These are phyloP conservation scores for Pichia californica DNA, from an alignment of 805 yeast species.

Conservation along the genomic window DNA sequence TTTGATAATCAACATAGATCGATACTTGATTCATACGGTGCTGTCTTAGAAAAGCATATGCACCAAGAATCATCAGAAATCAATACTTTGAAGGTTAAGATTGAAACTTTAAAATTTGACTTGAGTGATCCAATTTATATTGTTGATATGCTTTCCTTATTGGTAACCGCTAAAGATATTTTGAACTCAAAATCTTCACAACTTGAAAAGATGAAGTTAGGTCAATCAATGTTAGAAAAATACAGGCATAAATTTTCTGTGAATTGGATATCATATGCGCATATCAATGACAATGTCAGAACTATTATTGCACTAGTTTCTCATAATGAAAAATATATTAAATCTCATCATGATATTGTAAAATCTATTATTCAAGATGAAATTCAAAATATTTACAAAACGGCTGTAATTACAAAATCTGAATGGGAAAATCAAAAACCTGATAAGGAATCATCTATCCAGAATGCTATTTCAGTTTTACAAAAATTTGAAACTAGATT, in stretches of 20 bases:
- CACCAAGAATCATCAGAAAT: constrained; percentile 29
- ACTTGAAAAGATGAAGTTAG: constrained; percentile 17
- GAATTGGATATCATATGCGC: constrained; percentile 59
- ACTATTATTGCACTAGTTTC: background rate
- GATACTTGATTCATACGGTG: constrained; percentile 36
- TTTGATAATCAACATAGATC: constrained; percentile 55
- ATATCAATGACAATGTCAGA: constrained; percentile 42
- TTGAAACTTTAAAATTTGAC: constrained; percentile 34
- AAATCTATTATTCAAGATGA: constrained; percentile 6
- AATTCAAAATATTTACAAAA: background rate
- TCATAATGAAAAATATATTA: background rate
- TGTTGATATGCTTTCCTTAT: constrained; percentile 31
- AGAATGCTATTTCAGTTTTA: constrained; percentile 37
- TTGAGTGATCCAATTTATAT: constrained; percentile 34
- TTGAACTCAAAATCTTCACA: constrained; percentile 8
- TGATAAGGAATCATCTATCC: constrained; percentile 36
- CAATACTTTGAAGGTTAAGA: constrained; percentile 24
- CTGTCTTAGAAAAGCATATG: constrained; percentile 29
- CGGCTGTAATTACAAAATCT: background rate
- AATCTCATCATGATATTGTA: constrained; percentile 4
- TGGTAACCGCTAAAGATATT: constrained; percentile 29
- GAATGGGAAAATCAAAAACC: constrained; percentile 29
- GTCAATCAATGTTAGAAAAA: constrained; percentile 27
- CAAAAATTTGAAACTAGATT: constrained; percentile 21
- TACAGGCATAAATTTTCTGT: constrained; percentile 42